Evolutionary conservation across 2,329 filamentous ascomycete species (phyloP).

Genomic region (Lachnellula cervina): DNA sequence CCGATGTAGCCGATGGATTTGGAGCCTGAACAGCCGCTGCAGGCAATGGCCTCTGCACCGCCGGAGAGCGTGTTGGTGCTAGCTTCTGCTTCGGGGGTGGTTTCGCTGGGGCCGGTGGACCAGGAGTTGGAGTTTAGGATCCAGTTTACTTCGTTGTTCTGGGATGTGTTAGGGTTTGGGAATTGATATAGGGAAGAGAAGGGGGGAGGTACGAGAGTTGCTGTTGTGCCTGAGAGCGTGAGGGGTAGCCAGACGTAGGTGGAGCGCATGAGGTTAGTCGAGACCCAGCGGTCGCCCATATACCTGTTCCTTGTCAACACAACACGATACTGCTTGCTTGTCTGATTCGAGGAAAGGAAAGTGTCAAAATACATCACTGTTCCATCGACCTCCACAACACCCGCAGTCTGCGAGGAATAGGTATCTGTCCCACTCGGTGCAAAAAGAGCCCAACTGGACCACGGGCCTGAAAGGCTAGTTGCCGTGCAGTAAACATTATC

Average conservation of each 20-base stretch:
- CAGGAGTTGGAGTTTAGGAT: slow-evolving; percentile 41
- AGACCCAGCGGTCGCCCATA: slow-evolving; percentile 63
- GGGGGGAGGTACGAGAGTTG: slow-evolving; percentile 36
- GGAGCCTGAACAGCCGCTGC: slow-evolving; percentile 46
- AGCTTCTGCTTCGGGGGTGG: slow-evolving; percentile 47
- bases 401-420: slow-evolving; percentile 56
- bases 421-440: slow-evolving; percentile 52
- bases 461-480: slow-evolving; percentile 52
- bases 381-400: slow-evolving; percentile 44
- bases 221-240: slow-evolving; percentile 45
- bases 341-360: background rate
- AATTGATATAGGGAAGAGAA: background rate
- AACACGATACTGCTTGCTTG: background rate
- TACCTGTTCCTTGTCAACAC: slow-evolving; percentile 41
- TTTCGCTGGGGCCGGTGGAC: slow-evolving; percentile 41
- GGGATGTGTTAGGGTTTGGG: background rate
- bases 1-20: slow-evolving; percentile 52
- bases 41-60: slow-evolving; percentile 43
- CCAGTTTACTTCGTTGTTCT: slow-evolving; percentile 51
- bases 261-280: slow-evolving; percentile 51
- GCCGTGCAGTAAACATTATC: slow-evolving; percentile 61
- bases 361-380: slow-evolving; percentile 23
- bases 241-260: slow-evolving; percentile 64
- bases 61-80: slow-evolving; percentile 37
- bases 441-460: slow-evolving; percentile 57